Conservation (phyloP, 495 filamentous ascomycete genomes). For the Talaromyces liani region DNA sequence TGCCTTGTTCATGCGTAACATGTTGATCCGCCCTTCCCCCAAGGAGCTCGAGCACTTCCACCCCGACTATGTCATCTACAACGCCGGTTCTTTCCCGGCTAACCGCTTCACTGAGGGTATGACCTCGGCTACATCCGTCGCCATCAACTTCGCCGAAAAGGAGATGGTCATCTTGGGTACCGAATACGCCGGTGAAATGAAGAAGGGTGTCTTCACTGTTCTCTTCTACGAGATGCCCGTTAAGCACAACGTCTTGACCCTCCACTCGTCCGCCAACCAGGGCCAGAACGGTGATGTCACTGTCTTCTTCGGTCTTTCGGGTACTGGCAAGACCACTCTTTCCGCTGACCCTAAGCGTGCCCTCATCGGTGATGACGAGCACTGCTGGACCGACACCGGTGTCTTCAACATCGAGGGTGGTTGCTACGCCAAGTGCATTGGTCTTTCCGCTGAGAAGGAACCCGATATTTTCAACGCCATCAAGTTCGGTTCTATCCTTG, state of each 20-base stretch:
- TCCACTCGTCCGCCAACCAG: slow-evolving; percentile 92
- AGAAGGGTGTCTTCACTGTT: slow-evolving; percentile 99
- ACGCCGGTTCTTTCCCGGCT: slow-evolving; percentile 95
- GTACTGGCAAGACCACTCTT: slow-evolving; percentile 96
- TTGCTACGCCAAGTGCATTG: slow-evolving; percentile 98
- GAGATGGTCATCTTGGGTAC: slow-evolving; percentile 99
- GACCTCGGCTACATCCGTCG: slow-evolving; percentile 87
- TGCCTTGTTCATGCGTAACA: slow-evolving; percentile 99
- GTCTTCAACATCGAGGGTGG: slow-evolving; percentile 99
- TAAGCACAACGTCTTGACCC: slow-evolving; percentile 96
- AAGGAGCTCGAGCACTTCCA: slow-evolving; percentile 96
- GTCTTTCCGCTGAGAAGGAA: slow-evolving; percentile 96
- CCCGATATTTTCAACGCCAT: slow-evolving; percentile 97
- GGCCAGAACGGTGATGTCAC: slow-evolving; percentile 85
- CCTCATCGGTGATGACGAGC: slow-evolving; percentile 97
- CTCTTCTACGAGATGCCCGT: slow-evolving; percentile 99
- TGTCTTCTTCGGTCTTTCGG: slow-evolving; percentile 98
- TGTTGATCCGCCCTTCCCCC: slow-evolving; percentile 88
- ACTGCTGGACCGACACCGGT: slow-evolving; percentile 95
- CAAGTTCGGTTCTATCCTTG: slow-evolving; percentile 91
- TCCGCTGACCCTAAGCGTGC: slow-evolving; percentile 95
- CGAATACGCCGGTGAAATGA: slow-evolving; percentile 99
- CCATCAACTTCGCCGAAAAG: slow-evolving; percentile 83
- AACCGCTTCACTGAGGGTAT: slow-evolving; percentile 97
- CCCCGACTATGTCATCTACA: slow-evolving; percentile 99